Conservation (phyloP, 441 rosid genomes). For the Jatropha multifida region DNA sequence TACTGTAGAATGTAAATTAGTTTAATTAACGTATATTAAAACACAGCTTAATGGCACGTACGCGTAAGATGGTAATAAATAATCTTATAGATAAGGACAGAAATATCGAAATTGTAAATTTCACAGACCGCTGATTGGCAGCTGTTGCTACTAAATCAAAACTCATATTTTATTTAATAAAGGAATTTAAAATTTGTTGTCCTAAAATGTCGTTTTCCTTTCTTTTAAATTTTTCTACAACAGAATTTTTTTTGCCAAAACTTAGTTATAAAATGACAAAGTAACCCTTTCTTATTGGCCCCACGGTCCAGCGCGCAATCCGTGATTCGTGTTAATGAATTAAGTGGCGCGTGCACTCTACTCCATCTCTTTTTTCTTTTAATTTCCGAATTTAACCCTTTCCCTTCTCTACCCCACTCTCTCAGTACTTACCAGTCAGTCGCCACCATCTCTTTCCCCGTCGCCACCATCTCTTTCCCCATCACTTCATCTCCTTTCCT, state of each 20-base stretch:
- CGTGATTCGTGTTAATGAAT: conserved; percentile 50
- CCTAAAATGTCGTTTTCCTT: too few relatives aligned
- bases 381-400: conserved; percentile 6
- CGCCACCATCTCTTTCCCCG: neutral
- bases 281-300: conserved; percentile 14
- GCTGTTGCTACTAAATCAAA: too few relatives aligned
- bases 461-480: neutral
- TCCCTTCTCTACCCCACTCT: conserved; percentile 13
- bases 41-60: too few relatives aligned
- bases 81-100: too few relatives aligned
- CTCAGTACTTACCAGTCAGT: neutral
- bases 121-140: too few relatives aligned
- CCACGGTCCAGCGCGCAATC: conserved; percentile 27
- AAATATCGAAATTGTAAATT: too few relatives aligned
- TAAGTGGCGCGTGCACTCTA: neutral
- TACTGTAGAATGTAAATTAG: too few relatives aligned
- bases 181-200: too few relatives aligned
- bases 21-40: too few relatives aligned
- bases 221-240: too few relatives aligned
- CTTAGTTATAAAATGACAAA: neutral
- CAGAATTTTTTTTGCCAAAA: neutral
- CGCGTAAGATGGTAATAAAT: too few relatives aligned
- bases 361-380: neutral
- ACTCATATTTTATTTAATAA: too few relatives aligned
- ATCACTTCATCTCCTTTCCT: neutral